Conservation (phyloP, 208 protist genomes). For the Porcisia hertigi region DNA sequence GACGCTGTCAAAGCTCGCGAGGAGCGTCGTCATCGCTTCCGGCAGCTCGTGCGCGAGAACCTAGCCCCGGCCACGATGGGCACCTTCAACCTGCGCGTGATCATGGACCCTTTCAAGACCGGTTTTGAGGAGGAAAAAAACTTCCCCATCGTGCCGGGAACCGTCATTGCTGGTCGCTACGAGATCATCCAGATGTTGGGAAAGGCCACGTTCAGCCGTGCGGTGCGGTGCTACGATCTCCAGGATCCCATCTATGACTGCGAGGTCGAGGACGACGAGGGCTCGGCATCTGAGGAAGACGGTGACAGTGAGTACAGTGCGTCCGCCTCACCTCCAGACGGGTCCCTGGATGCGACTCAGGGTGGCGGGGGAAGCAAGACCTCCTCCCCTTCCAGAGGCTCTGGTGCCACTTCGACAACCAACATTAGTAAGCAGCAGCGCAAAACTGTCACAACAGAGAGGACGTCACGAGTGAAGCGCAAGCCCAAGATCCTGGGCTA, state of each 20-base stretch:
- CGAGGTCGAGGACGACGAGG: constrained; percentile 39
- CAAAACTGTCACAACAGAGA: background rate
- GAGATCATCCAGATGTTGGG: constrained; percentile 94
- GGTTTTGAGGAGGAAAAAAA: constrained; percentile 94
- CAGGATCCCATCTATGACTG: constrained; percentile 82
- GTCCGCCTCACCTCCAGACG: constrained; percentile 1
- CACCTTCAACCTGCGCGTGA: constrained; percentile 89
- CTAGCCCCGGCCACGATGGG: constrained; percentile 78
- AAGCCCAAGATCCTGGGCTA: constrained; percentile 59
- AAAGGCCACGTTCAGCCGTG: constrained; percentile 94
- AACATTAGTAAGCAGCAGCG: background rate
- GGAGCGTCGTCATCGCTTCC: constrained; percentile 66
- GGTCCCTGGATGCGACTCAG: background rate
- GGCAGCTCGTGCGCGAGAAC: constrained; percentile 65
- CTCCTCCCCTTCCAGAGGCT: background rate
- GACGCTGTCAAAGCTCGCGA: constrained; percentile 73
- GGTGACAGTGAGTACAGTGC: constrained; percentile 11
- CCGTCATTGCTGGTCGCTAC: constrained; percentile 93
- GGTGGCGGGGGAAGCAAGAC: background rate
- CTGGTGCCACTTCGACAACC: background rate
- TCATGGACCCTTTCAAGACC: constrained; percentile 92
- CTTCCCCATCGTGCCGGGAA: constrained; percentile 89
- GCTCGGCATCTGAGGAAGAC: background rate
- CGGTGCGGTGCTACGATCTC: constrained; percentile 94
- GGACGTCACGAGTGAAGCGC: background rate